phyloP scores from a whole-genome alignment of 2,329 filamentous ascomycete genomes.

The Chrysosporium keratinophilum region DNA sequence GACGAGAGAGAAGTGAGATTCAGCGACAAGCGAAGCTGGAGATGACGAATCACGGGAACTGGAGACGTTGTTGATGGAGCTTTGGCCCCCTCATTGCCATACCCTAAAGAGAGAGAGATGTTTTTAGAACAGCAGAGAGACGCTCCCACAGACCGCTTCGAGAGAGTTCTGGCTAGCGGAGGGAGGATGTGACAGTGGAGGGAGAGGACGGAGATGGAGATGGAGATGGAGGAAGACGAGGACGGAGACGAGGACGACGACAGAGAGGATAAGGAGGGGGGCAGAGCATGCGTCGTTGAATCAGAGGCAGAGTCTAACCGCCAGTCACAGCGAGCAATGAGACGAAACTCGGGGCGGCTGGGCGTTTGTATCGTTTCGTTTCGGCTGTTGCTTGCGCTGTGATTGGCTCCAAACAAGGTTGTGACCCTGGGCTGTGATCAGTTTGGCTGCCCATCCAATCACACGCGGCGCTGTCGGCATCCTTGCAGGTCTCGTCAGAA shows the following conservation, averaged over 20 bases:
- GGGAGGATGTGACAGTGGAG: background rate
- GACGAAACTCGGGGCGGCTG: constrained; percentile 16
- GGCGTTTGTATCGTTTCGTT: constrained; percentile 18
- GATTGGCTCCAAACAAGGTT: constrained; percentile 5
- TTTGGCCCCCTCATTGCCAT: background rate
- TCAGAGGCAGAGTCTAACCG: constrained; percentile 5
- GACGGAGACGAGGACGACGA: background rate
- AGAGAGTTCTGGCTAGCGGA: background rate
- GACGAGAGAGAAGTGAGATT: background rate
- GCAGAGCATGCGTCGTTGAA: background rate
- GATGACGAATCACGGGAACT: background rate
- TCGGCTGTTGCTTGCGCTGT: constrained; percentile 17
- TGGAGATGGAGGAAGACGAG: constrained; percentile 1
- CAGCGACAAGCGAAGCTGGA: background rate
- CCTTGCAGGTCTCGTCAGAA: background rate
- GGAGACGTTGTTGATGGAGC: background rate
- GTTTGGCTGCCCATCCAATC: background rate
- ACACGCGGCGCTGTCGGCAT: background rate
- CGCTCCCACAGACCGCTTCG: no score
- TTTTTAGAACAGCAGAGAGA: no score
- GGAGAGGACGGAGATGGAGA: constrained; percentile 1
- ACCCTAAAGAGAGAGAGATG: no score
- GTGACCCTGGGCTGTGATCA: background rate
- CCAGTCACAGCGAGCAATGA: constrained; percentile 4
- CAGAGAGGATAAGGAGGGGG: background rate